Evolutionary conservation across 345 rosid species (phyloP), one percentile per base, ranked within the genome.

Genomic region (Gossypium herbaceum): DNA sequence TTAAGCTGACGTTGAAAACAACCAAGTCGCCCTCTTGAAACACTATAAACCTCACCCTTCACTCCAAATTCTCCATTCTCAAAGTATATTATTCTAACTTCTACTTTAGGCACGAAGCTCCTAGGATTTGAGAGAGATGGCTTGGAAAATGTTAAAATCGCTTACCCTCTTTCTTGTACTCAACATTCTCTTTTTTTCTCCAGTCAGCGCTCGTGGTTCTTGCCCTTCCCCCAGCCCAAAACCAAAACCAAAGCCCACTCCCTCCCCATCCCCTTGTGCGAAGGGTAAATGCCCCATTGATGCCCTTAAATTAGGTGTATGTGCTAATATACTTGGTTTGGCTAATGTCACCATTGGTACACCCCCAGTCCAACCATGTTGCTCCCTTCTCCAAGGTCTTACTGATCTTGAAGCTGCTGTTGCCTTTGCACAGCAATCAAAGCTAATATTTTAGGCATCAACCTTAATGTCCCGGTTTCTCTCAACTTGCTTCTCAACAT

Each of bases 381-480:
- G 96, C 81, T 75, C 79, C 72, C 85, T 91, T 50, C 34, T 91
- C 54, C 71, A 79, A 3, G 88, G 86, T 20, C 82, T 89, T 44
- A 89, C 19, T 66, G 88, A 87, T 78, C 80, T 86, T 9, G 93
- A 91, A 20, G 96, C 89, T 4, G 90, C 96, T 0, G 77, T 83
- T 91, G 91, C 81, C 91, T 91, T n/a, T 87, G 93, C 83, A 86
- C 90, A 7, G 88, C 86, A 29, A 82, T 91, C 41, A 89, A 76
- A 25, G 92, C 90, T 72, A 84, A 77, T 48, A 52, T 89, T 50
- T 76, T 85, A 16, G 90, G 96, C 6, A 80, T 82, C 73, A 79
- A 87, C 78, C 76, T 89, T 50, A 80, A 87, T 51, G 62, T 89
- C 68, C 89, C 96, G 3, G 73, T 91, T 75, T 76, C 89, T 9